Evolutionary conservation across 139 green algal genomes (phyloP).

Genomic region (Ettlia oleoabundans): DNA sequence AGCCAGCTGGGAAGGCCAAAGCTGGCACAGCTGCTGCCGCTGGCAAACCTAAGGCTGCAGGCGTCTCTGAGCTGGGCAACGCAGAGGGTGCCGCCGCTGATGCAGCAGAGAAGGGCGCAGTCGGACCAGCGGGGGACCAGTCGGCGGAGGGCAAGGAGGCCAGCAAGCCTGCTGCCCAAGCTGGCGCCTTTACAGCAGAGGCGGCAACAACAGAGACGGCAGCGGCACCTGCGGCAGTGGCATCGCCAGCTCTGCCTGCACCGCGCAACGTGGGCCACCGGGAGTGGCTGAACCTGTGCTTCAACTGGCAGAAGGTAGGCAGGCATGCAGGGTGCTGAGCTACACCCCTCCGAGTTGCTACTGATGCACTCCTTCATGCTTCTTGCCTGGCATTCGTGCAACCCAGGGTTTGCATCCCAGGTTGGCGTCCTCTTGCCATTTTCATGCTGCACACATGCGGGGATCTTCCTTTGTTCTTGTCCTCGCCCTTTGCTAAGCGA

Average conservation of each 20-base stretch:
- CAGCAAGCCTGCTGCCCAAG: not conserved
- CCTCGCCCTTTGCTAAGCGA: no score
- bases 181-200: not conserved
- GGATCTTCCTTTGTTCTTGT: no score
- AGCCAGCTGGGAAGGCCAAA: not conserved
- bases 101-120: no score
- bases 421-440: no score
- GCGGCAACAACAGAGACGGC: not conserved
- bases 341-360: no score
- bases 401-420: no score
- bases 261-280: conserved; percentile 20
- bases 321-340: no score
- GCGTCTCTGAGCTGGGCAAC: not conserved
- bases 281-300: conserved; percentile 31
- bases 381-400: no score
- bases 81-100: not conserved
- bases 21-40: not conserved
- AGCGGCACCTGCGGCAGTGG: not conserved
- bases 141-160: not conserved
- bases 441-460: no score
- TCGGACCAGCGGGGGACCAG: no score
- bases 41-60: not conserved
- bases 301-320: conserved; percentile 36
- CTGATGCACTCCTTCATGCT: no score
- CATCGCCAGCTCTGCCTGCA: no score